Percentiles rank a stretch among this genome's conserved stretches.
These are phyloP conservation scores for Turritis glabra DNA, from an alignment of 345 rosid species.

Conservation along the genomic window DNA sequence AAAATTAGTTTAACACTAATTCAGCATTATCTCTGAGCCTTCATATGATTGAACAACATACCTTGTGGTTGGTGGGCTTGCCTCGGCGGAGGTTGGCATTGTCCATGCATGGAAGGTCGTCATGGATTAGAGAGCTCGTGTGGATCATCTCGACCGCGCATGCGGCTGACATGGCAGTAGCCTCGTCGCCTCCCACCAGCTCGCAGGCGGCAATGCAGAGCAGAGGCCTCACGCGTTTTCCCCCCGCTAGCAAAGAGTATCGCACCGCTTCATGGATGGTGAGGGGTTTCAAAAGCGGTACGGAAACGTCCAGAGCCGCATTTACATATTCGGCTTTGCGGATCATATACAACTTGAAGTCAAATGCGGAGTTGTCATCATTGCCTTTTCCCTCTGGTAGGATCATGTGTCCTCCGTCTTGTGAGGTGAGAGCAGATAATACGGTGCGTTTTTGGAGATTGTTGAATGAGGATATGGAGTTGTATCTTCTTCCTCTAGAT, in stretches of 20 bases:
- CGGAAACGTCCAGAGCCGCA: conserved; percentile 60
- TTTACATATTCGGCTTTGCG: conserved; percentile 55
- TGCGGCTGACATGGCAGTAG: conserved; percentile 80
- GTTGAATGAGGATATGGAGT: conserved; percentile 26
- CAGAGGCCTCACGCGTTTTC: conserved; percentile 79
- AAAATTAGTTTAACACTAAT: neutral
- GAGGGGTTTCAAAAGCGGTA: conserved; percentile 54
- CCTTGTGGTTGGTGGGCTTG: conserved; percentile 82
- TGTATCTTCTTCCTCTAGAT: conserved; percentile 38
- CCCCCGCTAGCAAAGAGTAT: conserved; percentile 78
- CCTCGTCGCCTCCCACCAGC: conserved; percentile 67
- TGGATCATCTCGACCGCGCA: conserved; percentile 94
- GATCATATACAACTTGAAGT: conserved; percentile 75
- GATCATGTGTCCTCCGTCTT: conserved; percentile 44
- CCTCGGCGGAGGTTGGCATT: conserved; percentile 87
- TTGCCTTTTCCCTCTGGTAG: conserved; percentile 36
- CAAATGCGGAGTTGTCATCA: conserved; percentile 40
- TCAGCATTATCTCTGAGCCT: neutral
- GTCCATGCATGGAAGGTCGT: conserved; percentile 95
- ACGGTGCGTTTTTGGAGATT: conserved; percentile 11
- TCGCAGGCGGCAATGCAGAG: conserved; percentile 86
- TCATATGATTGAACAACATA: conserved; percentile 13
- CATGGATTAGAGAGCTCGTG: conserved; percentile 88
- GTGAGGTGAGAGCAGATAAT: conserved; percentile 45
- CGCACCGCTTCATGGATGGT: conserved; percentile 86